phyloP scores from a whole-genome alignment of 768 basidiomycete genomes.

The Mycena vulgaris region DNA sequence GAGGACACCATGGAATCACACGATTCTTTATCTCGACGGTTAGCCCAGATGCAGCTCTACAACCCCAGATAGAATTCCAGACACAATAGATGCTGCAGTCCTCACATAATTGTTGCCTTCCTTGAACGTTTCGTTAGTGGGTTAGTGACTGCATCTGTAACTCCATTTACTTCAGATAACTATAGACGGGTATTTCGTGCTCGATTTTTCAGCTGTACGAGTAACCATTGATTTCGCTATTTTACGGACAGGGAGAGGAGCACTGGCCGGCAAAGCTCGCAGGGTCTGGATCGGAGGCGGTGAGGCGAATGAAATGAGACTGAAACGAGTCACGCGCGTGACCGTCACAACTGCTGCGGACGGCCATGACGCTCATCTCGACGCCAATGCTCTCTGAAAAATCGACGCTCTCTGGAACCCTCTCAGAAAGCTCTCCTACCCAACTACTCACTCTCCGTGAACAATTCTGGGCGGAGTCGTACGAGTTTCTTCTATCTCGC shows the following conservation, averaged over 20 bases:
- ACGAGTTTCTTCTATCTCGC: constrained; percentile 1
- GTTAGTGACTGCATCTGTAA: no score
- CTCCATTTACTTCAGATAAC: no score
- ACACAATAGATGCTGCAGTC: no score
- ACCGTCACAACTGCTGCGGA: background rate
- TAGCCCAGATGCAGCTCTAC: no score
- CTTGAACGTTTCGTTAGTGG: no score
- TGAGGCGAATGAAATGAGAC: background rate
- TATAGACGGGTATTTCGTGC: background rate
- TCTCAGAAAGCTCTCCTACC: background rate
- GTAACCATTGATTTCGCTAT: background rate
- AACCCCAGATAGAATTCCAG: no score
- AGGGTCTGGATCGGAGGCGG: background rate
- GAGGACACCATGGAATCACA: no score
- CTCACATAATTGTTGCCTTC: no score
- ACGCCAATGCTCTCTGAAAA: constrained; percentile 1
- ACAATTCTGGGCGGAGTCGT: constrained; percentile 5
- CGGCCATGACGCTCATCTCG: background rate
- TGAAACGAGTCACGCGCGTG: background rate
- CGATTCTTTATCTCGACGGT: no score
- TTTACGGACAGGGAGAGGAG: background rate
- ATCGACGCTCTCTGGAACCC: constrained; percentile 2
- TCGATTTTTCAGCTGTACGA: background rate
- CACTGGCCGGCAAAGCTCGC: background rate
- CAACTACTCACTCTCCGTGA: background rate